phyloP scores from a whole-genome alignment of 306 rosid genomes.

The Ceratonia siliqua region DNA sequence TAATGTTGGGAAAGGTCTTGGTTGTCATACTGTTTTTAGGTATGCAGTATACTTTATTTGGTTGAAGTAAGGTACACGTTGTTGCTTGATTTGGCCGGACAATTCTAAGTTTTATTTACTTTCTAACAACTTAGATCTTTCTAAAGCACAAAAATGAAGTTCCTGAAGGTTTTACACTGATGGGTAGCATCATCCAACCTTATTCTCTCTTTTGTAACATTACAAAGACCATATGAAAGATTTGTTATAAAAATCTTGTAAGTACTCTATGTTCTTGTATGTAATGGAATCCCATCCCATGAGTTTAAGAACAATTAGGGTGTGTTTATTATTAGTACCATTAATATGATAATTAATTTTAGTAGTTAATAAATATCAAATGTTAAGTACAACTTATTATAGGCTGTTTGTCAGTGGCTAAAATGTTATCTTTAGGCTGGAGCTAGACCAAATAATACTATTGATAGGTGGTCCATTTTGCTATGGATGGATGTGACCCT shows the following conservation, averaged over 20 bases:
- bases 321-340: neutral
- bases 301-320: slow-evolving; percentile 8
- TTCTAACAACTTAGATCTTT: neutral
- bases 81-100: slow-evolving; percentile 13
- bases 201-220: neutral
- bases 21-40: slow-evolving; percentile 2
- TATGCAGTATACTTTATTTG: neutral
- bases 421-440: slow-evolving; percentile 16
- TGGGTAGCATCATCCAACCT: neutral
- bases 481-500: neutral
- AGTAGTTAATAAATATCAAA: neutral
- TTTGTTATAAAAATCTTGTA: neutral
- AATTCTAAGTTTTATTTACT: slow-evolving; percentile 5
- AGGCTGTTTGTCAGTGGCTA: neutral
- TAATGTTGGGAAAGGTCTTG: slow-evolving; percentile 7
- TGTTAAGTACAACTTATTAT: slow-evolving; percentile 1
- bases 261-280: slow-evolving; percentile 11
- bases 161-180: neutral
- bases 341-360: neutral
- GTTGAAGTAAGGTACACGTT: slow-evolving; percentile 9
- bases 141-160: neutral
- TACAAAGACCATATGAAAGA: slow-evolving; percentile 6
- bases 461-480: neutral
- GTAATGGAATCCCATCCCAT: slow-evolving; percentile 1
- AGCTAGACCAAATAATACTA: neutral